phyloP scores from a whole-genome alignment of 306 rosid genomes.

The Vicia sativa region DNA sequence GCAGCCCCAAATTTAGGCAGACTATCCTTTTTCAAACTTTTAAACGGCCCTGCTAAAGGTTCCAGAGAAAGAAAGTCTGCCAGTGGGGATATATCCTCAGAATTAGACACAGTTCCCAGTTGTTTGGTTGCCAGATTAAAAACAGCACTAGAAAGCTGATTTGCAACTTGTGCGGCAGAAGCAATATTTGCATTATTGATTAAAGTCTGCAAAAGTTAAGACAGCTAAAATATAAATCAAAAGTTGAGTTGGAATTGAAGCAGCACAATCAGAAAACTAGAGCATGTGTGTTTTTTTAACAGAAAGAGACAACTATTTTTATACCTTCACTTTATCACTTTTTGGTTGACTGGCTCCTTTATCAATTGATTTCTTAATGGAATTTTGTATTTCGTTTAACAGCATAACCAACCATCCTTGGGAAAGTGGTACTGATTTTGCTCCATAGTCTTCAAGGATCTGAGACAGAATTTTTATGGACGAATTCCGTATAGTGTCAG shows the following conservation, averaged over 20 bases:
- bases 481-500: slow-evolving; percentile 65
- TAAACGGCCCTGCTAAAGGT: slow-evolving; percentile 74
- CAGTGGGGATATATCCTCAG: slow-evolving; percentile 64
- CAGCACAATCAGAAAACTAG: slow-evolving; percentile 30
- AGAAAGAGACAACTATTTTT: slow-evolving; percentile 27
- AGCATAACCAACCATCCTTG: slow-evolving; percentile 90
- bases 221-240: slow-evolving; percentile 28
- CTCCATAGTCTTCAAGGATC: slow-evolving; percentile 80
- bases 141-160: slow-evolving; percentile 76
- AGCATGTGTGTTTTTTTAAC: slow-evolving; percentile 21
- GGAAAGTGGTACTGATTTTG: slow-evolving; percentile 71
- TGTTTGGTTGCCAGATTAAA: slow-evolving; percentile 78
- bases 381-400: slow-evolving; percentile 61
- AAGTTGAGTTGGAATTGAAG: slow-evolving; percentile 31
- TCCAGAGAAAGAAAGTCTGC: slow-evolving; percentile 79
- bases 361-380: slow-evolving; percentile 58
- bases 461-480: slow-evolving; percentile 76
- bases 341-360: slow-evolving; percentile 66
- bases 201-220: slow-evolving; percentile 73
- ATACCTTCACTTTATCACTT: slow-evolving; percentile 80
- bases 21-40: slow-evolving; percentile 64
- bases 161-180: slow-evolving; percentile 74
- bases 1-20: slow-evolving; percentile 80
- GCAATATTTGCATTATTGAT: slow-evolving; percentile 79
- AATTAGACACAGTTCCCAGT: slow-evolving; percentile 50